A percentile compares a stretch with the other conserved stretches of the same genome.
These are phyloP conservation scores for Acephala macrosclerotiorum DNA, from an alignment of 2,329 filamentous ascomycete genomes.

Conservation along the genomic window DNA sequence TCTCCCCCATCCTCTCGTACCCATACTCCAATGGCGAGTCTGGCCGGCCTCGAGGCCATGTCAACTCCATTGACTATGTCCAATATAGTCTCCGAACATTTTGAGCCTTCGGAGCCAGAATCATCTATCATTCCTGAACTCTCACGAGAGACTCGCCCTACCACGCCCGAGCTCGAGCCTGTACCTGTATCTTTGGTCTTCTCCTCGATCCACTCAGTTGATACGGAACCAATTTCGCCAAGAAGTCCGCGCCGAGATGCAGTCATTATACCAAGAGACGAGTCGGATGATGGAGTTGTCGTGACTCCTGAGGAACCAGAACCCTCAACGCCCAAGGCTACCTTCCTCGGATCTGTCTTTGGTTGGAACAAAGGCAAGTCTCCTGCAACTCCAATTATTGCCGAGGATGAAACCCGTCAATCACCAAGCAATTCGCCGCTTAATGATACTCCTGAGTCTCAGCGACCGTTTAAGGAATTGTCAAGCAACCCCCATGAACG, in stretches of 20 bases:
- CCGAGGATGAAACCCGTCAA: slow-evolving; percentile 70
- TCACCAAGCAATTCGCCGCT: slow-evolving; percentile 59
- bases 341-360: slow-evolving; percentile 52
- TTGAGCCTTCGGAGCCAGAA: slow-evolving; percentile 43
- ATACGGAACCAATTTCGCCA: slow-evolving; percentile 45
- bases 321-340: slow-evolving; percentile 47
- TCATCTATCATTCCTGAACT: slow-evolving; percentile 18
- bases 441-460: slow-evolving; percentile 59
- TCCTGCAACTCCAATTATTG: slow-evolving; percentile 57
- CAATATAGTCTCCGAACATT: slow-evolving; percentile 46
- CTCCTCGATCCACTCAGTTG: slow-evolving; percentile 40
- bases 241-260: slow-evolving; percentile 62
- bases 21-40: slow-evolving; percentile 36
- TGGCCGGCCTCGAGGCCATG: slow-evolving; percentile 26
- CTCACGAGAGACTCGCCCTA: slow-evolving; percentile 1
- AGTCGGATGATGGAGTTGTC: slow-evolving; percentile 40
- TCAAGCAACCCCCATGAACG: slow-evolving; percentile 62
- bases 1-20: slow-evolving; percentile 55
- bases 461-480: slow-evolving; percentile 66
- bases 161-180: slow-evolving; percentile 42
- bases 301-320: slow-evolving; percentile 45
- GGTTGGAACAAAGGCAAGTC: slow-evolving; percentile 53
- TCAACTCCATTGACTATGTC: slow-evolving; percentile 42
- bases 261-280: slow-evolving; percentile 62
- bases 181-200: slow-evolving; percentile 38